phyloP scores from a whole-genome alignment of 2,329 filamentous ascomycete species.

The Diplocarpon rosae region DNA sequence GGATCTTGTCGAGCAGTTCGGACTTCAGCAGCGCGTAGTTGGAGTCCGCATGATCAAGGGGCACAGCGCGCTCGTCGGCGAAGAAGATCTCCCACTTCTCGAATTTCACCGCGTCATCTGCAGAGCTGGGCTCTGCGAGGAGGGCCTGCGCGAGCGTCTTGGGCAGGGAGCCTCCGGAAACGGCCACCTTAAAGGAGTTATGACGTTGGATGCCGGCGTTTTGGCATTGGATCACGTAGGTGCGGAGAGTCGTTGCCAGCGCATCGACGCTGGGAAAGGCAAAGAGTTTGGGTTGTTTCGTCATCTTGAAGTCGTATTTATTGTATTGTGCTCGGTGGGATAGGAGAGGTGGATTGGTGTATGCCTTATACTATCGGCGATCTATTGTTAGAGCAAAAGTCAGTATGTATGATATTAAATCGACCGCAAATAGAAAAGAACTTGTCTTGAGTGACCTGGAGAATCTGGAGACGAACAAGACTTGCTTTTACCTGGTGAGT shows the following conservation, averaged over 20 bases:
- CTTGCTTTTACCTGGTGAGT: no score
- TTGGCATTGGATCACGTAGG: slow-evolving; percentile 75
- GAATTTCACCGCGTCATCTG: slow-evolving; percentile 59
- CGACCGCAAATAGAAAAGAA: no score
- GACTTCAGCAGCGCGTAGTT: slow-evolving; percentile 84
- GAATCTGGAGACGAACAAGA: no score
- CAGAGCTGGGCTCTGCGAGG: slow-evolving; percentile 40
- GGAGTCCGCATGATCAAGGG: slow-evolving; percentile 83
- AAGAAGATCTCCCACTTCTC: slow-evolving; percentile 97
- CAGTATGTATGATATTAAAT: no score
- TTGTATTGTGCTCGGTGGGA: slow-evolving; percentile 1
- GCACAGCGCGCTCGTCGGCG: slow-evolving; percentile 90
- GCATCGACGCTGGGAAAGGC: slow-evolving; percentile 59
- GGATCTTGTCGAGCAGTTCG: slow-evolving; percentile 83
- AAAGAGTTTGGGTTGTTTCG: slow-evolving; percentile 55
- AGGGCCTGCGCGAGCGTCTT: slow-evolving; percentile 79
- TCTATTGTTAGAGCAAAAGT: no score
- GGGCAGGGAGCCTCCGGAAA: slow-evolving; percentile 89
- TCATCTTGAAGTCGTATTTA: slow-evolving; percentile 16
- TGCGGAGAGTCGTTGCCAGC: slow-evolving; percentile 67
- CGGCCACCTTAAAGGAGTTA: slow-evolving; percentile 75
- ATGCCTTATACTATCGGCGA: slow-evolving; percentile 1
- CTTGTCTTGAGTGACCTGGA: no score
- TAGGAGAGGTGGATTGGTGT: slow-evolving; percentile 1
- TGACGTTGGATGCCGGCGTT: slow-evolving; percentile 71